A percentile compares a stretch with the other conserved stretches of the same genome.
Conservation (phyloP, 1,139 yeast species). For the Wickerhamiella infanticola region DNA sequence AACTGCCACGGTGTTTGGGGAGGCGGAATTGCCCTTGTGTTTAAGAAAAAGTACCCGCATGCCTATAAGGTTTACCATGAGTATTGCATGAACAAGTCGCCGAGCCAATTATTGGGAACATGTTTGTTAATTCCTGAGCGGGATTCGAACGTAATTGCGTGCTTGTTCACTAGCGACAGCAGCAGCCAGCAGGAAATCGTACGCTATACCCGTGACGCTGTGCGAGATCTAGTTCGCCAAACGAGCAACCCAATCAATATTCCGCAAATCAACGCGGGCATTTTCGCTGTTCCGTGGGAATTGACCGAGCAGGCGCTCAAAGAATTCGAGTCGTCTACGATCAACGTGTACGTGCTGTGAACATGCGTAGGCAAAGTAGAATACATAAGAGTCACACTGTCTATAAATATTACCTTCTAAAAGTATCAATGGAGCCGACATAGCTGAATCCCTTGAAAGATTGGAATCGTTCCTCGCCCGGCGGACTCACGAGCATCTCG, state of each 20-base stretch:
- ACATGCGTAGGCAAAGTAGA: neutral
- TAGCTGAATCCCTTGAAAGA: conserved; percentile 21
- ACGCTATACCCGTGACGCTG: conserved; percentile 32
- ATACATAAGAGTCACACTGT: conserved; percentile 4
- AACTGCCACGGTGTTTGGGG: conserved; percentile 76
- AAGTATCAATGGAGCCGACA: conserved; percentile 10
- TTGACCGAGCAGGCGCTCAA: conserved; percentile 40
- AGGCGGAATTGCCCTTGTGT: conserved; percentile 55
- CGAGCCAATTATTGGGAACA: conserved; percentile 35
- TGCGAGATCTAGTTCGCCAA: conserved; percentile 33
- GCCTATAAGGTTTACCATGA: conserved; percentile 34
- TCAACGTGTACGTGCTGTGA: conserved; percentile 30
- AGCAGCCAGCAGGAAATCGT: conserved; percentile 34
- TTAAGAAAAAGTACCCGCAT: conserved; percentile 35
- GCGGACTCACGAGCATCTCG: conserved; percentile 36
- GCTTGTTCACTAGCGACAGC: conserved; percentile 46
- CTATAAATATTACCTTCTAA: neutral
- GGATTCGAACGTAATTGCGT: conserved; percentile 33
- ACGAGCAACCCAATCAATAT: conserved; percentile 28
- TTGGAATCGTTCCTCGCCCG: conserved; percentile 11
- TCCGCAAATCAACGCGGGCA: conserved; percentile 72
- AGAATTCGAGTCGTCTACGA: conserved; percentile 22
- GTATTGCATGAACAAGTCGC: conserved; percentile 29
- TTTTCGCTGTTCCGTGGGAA: conserved; percentile 68
- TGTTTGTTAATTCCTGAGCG: conserved; percentile 30